A percentile compares a stretch with the other conserved stretches of the same genome.
phyloP scores from a whole-genome alignment of 2,329 filamentous ascomycete genomes.

The Exophiala bonariae region DNA sequence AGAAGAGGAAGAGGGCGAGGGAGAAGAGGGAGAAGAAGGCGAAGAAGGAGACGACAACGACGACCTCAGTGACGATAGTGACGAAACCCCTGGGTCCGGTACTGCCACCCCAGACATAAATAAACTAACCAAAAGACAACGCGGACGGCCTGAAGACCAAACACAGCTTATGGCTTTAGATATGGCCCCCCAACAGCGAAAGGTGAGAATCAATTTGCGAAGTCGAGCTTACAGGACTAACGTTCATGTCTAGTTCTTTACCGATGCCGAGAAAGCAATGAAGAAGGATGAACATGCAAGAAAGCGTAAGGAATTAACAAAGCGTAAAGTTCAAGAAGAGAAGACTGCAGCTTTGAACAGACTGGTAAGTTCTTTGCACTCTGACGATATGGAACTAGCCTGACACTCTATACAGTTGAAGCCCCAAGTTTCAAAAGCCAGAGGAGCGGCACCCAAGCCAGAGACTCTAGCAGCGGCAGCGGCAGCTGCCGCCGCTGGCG shows the following conservation, averaged over 20 bases:
- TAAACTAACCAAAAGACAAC: constrained; percentile 69
- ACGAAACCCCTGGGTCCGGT: constrained; percentile 45
- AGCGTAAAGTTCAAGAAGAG: constrained; percentile 77
- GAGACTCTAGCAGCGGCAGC: constrained; percentile 40
- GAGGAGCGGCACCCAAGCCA: constrained; percentile 48
- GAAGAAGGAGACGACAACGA: constrained; percentile 42
- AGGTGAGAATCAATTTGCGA: constrained; percentile 19
- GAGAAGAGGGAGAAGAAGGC: constrained; percentile 39
- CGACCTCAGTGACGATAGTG: constrained; percentile 44
- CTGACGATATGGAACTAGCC: neutral
- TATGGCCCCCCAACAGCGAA: constrained; percentile 43
- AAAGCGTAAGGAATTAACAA: constrained; percentile 70
- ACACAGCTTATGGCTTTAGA: constrained; percentile 54
- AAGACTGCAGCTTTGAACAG: constrained; percentile 52
- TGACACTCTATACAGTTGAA: constrained; percentile 44
- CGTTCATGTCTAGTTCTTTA: constrained; percentile 69
- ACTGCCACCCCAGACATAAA: constrained; percentile 62
- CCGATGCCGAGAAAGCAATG: constrained; percentile 72
- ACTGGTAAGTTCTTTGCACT: constrained; percentile 16
- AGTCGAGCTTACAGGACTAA: constrained; percentile 47
- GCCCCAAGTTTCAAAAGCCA: constrained; percentile 64
- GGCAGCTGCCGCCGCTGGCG: constrained; percentile 38
- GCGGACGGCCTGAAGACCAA: constrained; percentile 57
- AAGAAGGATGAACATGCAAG: constrained; percentile 72
- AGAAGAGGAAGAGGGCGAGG: constrained; percentile 36